phyloP scores from a whole-genome alignment of 306 rosid genomes.

The Spatholobus suberectus region DNA sequence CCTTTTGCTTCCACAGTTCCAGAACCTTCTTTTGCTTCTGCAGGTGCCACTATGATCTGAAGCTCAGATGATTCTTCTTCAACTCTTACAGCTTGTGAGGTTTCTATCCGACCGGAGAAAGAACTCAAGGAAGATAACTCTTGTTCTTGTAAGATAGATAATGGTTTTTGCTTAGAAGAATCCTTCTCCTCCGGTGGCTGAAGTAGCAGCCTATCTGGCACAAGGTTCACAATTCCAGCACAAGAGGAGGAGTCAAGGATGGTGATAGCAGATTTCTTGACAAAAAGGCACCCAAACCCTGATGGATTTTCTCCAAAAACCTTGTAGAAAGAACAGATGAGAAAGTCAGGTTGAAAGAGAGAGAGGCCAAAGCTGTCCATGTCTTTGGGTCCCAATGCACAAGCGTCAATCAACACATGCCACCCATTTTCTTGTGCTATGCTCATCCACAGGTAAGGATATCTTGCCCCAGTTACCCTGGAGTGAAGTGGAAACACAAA shows the following conservation, averaged over 20 bases:
- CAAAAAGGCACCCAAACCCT: slow-evolving; percentile 93
- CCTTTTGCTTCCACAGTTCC: slow-evolving; percentile 42
- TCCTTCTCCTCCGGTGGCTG: slow-evolving; percentile 60
- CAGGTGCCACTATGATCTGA: slow-evolving; percentile 36
- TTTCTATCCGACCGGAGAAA: slow-evolving; percentile 70
- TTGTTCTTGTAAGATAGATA: slow-evolving; percentile 54
- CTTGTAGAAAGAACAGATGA: slow-evolving; percentile 90
- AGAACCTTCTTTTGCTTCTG: slow-evolving; percentile 47
- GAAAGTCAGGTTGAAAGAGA: slow-evolving; percentile 82
- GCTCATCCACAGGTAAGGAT: slow-evolving; percentile 92
- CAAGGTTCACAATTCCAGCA: slow-evolving; percentile 83
- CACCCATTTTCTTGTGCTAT: slow-evolving; percentile 92
- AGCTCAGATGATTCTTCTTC: slow-evolving; percentile 41
- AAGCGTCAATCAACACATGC: slow-evolving; percentile 89
- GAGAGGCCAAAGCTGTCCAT: slow-evolving; percentile 94
- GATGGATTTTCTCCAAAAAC: slow-evolving; percentile 89
- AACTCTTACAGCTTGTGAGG: slow-evolving; percentile 29
- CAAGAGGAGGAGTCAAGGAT: slow-evolving; percentile 64
- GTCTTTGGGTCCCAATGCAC: slow-evolving; percentile 93
- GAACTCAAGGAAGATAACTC: slow-evolving; percentile 61
- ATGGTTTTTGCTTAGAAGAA: slow-evolving; percentile 56
- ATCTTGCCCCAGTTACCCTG: slow-evolving; percentile 90
- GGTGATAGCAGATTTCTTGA: slow-evolving; percentile 75
- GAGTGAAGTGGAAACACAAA: slow-evolving; percentile 94
- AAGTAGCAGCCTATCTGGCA: slow-evolving; percentile 57